Base-by-base conservation (phyloP, 805 yeast genomes). In the Teunomyces atbi region DNA sequence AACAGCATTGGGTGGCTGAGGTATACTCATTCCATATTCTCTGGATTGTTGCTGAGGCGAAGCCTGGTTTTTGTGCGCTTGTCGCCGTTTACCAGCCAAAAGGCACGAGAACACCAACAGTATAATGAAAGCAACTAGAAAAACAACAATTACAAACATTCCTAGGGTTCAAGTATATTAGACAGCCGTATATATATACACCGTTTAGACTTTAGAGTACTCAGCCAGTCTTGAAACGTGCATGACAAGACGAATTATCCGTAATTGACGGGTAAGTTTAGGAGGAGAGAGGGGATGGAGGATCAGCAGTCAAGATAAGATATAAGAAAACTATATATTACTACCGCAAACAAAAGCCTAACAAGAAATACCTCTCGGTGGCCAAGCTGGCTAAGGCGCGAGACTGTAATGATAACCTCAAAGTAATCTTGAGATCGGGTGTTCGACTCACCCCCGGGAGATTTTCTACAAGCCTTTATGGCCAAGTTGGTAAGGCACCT, bases 301-400 rank as follows among this genome's bases (percentile, higher is more conserved):
- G 2, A 23, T 23, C 8, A 23, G 5, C 5, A 4, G 26, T 6
- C 7, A 21, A 21, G 23, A 5, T 21, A 8, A 21, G 8, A 10
- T 11, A 21, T 11, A 23, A 8, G 8, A 30, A 13, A 13, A 30
- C 1, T 21, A 36, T n/a, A 12, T 36, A 23, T 10, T n/a, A 10
- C 28, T 12, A 20, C 18, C 6, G 4, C 27, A 36, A 20, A 10
- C 5, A 11, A 4, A 3, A n/a, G 5, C 16, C n/a, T 20, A 2
- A 12, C 20, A 41, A 16, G 23, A 41, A 41, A 41, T 41, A 37
- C 45, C 71, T 66, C 74, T 57, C 60, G 71, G 72, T 68, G 71
- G 74, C 74, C 72, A 68, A 68, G 74, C 70, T 67, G 74, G 74
- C 66, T 68, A 68, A 68, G 72, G 74, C 73, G 73, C 69, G 70